Conservation (phyloP, 139 green algal species). For the Chlamydomonas incerta region DNA sequence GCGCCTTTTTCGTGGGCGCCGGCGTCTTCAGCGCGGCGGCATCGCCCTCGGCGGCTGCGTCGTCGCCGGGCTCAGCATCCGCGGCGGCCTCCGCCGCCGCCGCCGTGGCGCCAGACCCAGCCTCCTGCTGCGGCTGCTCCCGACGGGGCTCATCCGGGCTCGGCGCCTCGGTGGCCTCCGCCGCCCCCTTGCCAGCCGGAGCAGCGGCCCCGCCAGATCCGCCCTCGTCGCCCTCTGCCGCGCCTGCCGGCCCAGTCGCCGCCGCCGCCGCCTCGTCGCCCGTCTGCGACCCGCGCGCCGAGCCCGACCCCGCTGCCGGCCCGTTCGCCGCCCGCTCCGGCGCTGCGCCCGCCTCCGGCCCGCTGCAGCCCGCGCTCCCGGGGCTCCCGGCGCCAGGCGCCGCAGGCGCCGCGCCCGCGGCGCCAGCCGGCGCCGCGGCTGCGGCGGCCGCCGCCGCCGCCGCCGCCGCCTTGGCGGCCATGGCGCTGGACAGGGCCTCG, state of each 20-base stretch:
- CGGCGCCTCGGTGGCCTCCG: no score
- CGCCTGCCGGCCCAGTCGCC: neutral
- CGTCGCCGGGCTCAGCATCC: neutral
- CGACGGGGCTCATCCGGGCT: no score
- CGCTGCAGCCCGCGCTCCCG: no score
- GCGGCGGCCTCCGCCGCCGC: no score
- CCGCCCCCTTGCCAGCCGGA: no score
- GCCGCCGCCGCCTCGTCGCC: neutral
- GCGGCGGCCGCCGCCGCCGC: neutral
- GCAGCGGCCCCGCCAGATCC: no score
- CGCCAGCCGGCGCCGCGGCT: neutral
- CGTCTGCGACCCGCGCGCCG: neutral
- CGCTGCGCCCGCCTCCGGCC: no score
- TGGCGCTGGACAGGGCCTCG: constrained; percentile 46
- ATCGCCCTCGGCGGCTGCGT: neutral
- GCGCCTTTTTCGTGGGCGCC: no score
- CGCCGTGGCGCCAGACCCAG: no score
- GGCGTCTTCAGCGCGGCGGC: no score
- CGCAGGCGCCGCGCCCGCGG: neutral
- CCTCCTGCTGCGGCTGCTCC: no score
- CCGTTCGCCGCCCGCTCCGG: neutral
- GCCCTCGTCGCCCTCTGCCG: neutral
- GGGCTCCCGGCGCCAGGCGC: no score
- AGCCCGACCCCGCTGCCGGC: neutral
- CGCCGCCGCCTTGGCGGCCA: constrained; percentile 8